Percentiles rank a stretch among this genome's conserved stretches.
These are phyloP conservation scores for Fusarium temperatum DNA, from an alignment of 2,329 filamentous ascomycete species.

Conservation along the genomic window DNA sequence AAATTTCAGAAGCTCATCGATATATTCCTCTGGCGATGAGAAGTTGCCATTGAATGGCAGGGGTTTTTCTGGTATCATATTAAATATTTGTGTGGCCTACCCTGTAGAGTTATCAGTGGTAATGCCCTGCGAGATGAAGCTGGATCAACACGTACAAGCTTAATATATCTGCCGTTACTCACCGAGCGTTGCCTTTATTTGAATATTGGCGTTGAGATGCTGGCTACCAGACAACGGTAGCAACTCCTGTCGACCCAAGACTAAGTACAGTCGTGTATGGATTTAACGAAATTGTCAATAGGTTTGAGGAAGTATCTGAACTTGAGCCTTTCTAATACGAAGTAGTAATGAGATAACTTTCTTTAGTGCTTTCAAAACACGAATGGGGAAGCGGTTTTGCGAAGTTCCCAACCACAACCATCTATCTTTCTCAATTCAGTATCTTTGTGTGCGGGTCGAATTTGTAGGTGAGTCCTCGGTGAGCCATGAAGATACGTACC, in stretches of 20 bases:
- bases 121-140: neutral
- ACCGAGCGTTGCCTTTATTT: neutral
- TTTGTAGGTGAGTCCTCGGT: constrained; percentile 41
- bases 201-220: too few relatives aligned
- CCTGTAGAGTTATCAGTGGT: constrained; percentile 25
- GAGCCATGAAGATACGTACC: constrained; percentile 32
- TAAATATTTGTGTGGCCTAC: constrained; percentile 21
- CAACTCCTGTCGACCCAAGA: neutral
- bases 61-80: constrained; percentile 60
- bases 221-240: neutral
- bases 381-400: neutral
- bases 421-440: constrained; percentile 15
- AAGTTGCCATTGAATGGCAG: constrained; percentile 79
- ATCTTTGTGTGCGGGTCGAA: constrained; percentile 38
- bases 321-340: neutral
- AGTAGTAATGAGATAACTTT: too few relatives aligned
- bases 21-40: constrained; percentile 76
- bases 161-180: neutral
- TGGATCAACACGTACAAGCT: neutral
- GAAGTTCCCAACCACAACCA: constrained; percentile 25
- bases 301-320: neutral
- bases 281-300: neutral
- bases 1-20: constrained; percentile 81
- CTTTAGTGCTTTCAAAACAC: neutral
- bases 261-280: neutral